Conservation (phyloP, 257 asterid genomes). For the Cordia subcordata region DNA sequence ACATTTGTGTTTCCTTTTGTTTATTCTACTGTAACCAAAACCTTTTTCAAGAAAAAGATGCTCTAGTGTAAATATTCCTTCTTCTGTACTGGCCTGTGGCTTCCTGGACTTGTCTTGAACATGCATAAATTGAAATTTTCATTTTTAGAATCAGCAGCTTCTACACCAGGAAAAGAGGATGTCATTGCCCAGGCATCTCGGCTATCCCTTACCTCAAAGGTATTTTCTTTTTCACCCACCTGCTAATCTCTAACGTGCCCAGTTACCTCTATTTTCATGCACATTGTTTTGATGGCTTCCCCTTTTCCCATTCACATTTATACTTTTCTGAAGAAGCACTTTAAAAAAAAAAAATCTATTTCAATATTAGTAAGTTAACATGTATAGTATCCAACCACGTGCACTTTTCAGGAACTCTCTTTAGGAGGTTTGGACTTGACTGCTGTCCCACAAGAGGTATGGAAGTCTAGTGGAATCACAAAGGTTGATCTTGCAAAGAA, state of each 20-base stretch:
- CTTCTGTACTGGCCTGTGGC: not conserved
- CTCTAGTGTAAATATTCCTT: no score
- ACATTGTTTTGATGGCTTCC: no score
- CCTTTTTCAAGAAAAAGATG: no score
- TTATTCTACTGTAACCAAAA: no score
- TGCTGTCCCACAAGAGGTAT: constrained; percentile 73
- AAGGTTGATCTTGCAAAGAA: constrained; percentile 78
- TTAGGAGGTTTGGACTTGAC: constrained; percentile 54
- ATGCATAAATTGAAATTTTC: not conserved
- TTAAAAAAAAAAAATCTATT: not conserved
- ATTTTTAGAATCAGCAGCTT: constrained; percentile 54
- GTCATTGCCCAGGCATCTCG: constrained; percentile 66
- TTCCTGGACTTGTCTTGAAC: not conserved
- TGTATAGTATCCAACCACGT: constrained; percentile 9
- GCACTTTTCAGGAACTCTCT: constrained; percentile 73
- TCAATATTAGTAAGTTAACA: not conserved
- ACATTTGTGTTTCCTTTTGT: no score
- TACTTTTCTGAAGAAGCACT: no score
- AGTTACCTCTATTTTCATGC: no score
- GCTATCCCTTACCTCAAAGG: constrained; percentile 77
- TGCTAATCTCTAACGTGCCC: not conserved
- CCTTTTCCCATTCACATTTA: no score
- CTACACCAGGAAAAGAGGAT: constrained; percentile 53
- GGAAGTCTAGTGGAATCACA: constrained; percentile 62
- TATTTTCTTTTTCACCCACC: constrained; percentile 10